Base-by-base conservation (phyloP, 305 asterid species). In the Fraxinus xanthoxyloides region DNA sequence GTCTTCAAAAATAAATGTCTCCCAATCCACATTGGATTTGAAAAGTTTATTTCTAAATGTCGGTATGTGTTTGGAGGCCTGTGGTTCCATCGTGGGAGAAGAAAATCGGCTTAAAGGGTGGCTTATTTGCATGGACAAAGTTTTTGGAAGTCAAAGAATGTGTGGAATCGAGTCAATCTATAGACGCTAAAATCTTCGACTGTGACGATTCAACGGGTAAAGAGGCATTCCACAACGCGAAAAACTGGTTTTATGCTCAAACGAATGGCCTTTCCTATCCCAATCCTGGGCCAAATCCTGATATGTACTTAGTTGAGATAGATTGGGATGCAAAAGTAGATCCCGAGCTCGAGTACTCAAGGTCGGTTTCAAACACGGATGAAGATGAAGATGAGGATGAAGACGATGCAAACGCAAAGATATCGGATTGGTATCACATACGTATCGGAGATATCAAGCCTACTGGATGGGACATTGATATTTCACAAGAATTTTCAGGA, bases 71-170 rank as follows among this genome's bases (percentile, higher is more conserved):
- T 81, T 83, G 87, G 88, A n/a, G 34, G 46, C 87, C 87, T 0
- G 78, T 26, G 23, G 26, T 84, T 17, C 87, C 90, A 13, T 38
- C 63, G 4, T 89, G 89, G 90, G 88, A 89, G 36, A 84, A 81
- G 63, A 85, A 82, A 21, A 87, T 87, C 46, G 76, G 78, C 75
- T 12, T 80, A 36, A 69, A 77, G 74, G 63, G 59, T 1, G 87
- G 87, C 17, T 28, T 31, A 30, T 84, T 84, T 63, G 7, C 59
- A 3, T 85, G 87, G 90, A 10, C 75, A 12, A 26, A 82, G 1
- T 87, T 85, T 51, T 19, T 84, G 35, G 35, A 77, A 80, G 83
- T 78, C 19, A 82, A 85, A 63, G 7, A 67, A 61, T 17, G 13
- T 31, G 65, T 77, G 0, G 1, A 7, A n/a, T 12, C 0, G 23